Conservation (phyloP, 2,329 filamentous ascomycete species). For the Calonectria multiphialidica region DNA sequence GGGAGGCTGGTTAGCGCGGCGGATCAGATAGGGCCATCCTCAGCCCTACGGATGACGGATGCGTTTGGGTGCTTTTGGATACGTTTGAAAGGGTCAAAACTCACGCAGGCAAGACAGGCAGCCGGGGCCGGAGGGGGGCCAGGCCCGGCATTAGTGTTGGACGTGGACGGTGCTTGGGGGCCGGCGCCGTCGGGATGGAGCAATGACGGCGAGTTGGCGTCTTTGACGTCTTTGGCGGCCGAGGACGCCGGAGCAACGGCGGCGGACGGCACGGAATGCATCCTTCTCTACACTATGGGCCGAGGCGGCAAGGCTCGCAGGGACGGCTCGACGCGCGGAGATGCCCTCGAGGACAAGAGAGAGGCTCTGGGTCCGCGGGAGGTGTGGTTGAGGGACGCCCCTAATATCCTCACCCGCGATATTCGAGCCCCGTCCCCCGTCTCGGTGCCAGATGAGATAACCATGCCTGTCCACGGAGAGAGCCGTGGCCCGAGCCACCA, state of each 20-base stretch:
- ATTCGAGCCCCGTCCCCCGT: neutral
- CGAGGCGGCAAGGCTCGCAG: too few relatives aligned
- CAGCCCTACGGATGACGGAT: neutral
- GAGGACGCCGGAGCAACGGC: neutral
- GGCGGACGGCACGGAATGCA: neutral
- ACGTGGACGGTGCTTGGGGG: neutral
- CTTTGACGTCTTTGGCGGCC: neutral
- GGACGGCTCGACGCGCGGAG: neutral
- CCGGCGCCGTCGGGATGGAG: neutral
- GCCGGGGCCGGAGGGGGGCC: conserved; percentile 54
- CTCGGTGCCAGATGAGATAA: neutral
- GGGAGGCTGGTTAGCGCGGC: conserved; percentile 18
- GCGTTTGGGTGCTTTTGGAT: too few relatives aligned
- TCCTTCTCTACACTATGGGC: neutral
- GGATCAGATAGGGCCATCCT: neutral
- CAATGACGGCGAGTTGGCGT: neutral
- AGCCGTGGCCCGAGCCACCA: neutral
- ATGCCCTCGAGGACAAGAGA: neutral
- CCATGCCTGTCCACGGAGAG: neutral
- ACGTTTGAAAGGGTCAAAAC: conserved; percentile 37
- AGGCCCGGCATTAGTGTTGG: neutral
- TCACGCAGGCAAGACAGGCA: conserved; percentile 67
- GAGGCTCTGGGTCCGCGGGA: neutral
- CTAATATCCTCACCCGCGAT: neutral
- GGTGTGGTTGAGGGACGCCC: neutral